These are phyloP conservation scores for Tricholoma sp. DNA, from an alignment of 768 basidiomycete species.

Conservation along the genomic window DNA sequence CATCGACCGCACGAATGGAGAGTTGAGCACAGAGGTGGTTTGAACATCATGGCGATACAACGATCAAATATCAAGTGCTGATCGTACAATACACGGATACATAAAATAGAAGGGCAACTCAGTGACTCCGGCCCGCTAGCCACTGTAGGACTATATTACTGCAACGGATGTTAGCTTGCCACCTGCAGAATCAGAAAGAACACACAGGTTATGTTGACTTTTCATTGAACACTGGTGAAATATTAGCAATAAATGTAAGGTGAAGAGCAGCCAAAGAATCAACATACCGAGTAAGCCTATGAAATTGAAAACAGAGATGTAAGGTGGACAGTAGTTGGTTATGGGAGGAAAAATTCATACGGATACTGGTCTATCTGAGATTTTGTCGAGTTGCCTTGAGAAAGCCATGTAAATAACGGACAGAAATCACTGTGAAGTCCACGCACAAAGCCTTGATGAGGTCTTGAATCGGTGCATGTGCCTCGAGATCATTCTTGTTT, in stretches of 20 bases:
- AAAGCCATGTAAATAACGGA: neutral
- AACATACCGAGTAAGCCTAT: slow-evolving; percentile 76
- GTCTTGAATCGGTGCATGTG: slow-evolving; percentile 75
- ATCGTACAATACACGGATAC: neutral
- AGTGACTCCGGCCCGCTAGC: slow-evolving; percentile 76
- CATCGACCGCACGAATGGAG: neutral
- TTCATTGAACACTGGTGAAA: slow-evolving; percentile 85
- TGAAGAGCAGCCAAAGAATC: neutral
- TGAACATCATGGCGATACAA: neutral
- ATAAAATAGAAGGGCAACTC: slow-evolving; percentile 4
- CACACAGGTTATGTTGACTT: slow-evolving; percentile 88
- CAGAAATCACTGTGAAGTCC: neutral
- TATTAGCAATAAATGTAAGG: slow-evolving; percentile 5
- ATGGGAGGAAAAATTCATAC: slow-evolving; percentile 43
- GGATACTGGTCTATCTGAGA: slow-evolving; percentile 78
- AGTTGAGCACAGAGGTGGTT: neutral
- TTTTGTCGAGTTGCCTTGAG: slow-evolving; percentile 70
- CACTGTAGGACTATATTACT: slow-evolving; percentile 88
- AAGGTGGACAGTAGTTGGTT: neutral
- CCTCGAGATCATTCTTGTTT: slow-evolving; percentile 87
- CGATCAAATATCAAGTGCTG: neutral
- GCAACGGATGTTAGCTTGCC: slow-evolving; percentile 6
- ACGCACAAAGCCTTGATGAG: slow-evolving; percentile 74
- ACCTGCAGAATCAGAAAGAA: neutral
- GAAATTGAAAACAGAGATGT: neutral